Base-by-base conservation (phyloP, 2,329 filamentous ascomycete genomes). In the Clathrospora elynae region DNA sequence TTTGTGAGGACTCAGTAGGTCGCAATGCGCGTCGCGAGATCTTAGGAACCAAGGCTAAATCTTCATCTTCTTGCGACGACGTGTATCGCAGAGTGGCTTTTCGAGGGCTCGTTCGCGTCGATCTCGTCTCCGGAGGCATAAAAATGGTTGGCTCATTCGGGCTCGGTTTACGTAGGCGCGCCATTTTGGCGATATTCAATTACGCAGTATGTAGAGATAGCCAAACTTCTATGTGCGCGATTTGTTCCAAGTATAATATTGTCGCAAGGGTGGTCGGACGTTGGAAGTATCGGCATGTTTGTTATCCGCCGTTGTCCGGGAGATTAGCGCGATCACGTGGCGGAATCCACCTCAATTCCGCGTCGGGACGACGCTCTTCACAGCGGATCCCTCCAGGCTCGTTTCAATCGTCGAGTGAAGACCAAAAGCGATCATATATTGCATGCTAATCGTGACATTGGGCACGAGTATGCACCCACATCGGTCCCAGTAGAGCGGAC, bases 101-200 rank as follows among this genome's bases (percentile, higher is more conserved):
- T 22, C 63, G 58, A 4, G 66, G 63, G 24, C 61, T 66, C 5
- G 54, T 46, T 19, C 63, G 59, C 8, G 51, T 60, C 9, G 53
- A 29, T 35, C 48, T 56, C 23, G 52, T 28, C 16, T 57, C 42
- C 17, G 53, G 42, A 5, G 56, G 53, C 35, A 53, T 52, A 20
- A 59, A 38, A 20, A 57, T 46, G 31, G 49, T 53, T 6, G 56
- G 44, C 24, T 68, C 62, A 18, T 58, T 45, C 19, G 56, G 52
- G 22, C 57, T 61, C 3, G 63, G 52, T 44, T 68, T 68, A 33
- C 65, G 66, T 16, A 70, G 56, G 35, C 66, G 66, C 33, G 66
- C 66, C 66, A 70, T 70, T 11, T 14, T 40, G 4, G 39, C n/a
- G 10, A 24, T 45, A 33, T 28, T 17, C 32, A 41, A 34, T 24